These are phyloP conservation scores for Epichloe elymi DNA, from an alignment of 2,329 filamentous ascomycete genomes.

Conservation along the genomic window DNA sequence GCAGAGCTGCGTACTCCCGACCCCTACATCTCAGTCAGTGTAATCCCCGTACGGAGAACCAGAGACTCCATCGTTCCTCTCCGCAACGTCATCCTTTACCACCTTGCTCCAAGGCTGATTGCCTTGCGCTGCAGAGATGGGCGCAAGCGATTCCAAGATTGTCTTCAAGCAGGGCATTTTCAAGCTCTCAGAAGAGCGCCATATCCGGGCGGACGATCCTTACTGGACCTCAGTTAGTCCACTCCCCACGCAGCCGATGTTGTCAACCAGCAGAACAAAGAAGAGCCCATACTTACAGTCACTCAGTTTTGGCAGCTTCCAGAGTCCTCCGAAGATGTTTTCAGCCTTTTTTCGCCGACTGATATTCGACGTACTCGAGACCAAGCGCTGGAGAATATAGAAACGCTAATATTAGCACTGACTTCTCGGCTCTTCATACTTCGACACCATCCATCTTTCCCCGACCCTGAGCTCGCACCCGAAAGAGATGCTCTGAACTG, in stretches of 20 bases:
- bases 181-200: constrained; percentile 78
- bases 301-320: constrained; percentile 90
- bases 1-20: neutral
- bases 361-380: constrained; percentile 85
- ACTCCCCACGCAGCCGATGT: neutral
- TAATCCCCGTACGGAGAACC: neutral
- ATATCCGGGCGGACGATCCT: constrained; percentile 74
- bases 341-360: constrained; percentile 88
- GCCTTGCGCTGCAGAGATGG: constrained; percentile 47
- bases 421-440: constrained; percentile 72
- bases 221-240: constrained; percentile 83
- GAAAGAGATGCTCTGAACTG: constrained; percentile 91
- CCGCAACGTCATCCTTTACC: constrained; percentile 6
- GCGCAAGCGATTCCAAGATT: constrained; percentile 95
- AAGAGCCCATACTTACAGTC: constrained; percentile 1
- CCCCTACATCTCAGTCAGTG: neutral
- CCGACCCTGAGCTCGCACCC: constrained; percentile 70
- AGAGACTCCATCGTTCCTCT: neutral
- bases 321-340: constrained; percentile 90
- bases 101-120: constrained; percentile 6
- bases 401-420: constrained; percentile 73
- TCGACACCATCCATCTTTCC: constrained; percentile 82
- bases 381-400: constrained; percentile 71
- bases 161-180: constrained; percentile 99
- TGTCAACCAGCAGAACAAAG: neutral